A percentile compares a stretch with the other conserved stretches of the same genome.
phyloP scores from a whole-genome alignment of 495 filamentous ascomycete genomes.

The Rhizodiscina lignyota region DNA sequence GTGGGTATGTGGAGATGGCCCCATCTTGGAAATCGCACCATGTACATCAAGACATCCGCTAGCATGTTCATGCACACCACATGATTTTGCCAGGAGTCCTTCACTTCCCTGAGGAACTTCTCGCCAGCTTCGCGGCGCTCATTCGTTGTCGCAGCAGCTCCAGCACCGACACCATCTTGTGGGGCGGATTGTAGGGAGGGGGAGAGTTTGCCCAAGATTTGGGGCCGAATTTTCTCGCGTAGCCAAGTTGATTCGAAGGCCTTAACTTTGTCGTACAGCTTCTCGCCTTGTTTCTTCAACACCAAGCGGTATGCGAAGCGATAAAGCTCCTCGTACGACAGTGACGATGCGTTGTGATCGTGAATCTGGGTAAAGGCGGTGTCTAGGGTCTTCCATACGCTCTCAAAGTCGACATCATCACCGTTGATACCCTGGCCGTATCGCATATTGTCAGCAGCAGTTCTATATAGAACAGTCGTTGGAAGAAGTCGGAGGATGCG shows the following conservation, averaged over 20 bases:
- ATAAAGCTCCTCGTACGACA: constrained; percentile 94
- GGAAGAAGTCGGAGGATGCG: no score
- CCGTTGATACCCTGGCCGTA: constrained; percentile 39
- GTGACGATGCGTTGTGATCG: constrained; percentile 70
- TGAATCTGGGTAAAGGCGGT: constrained; percentile 73
- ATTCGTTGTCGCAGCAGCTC: constrained; percentile 38
- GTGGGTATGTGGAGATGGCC: no score
- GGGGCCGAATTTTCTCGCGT: constrained; percentile 43
- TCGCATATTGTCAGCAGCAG: neutral
- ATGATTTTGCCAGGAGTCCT: constrained; percentile 72
- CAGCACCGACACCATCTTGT: constrained; percentile 20
- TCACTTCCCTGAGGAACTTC: constrained; percentile 61
- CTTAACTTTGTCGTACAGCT: constrained; percentile 67
- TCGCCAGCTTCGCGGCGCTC: constrained; percentile 71
- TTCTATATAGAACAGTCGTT: constrained; percentile 1
- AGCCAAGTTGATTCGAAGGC: constrained; percentile 71
- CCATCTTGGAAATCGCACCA: constrained; percentile 50
- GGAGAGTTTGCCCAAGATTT: no score
- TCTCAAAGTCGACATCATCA: constrained; percentile 59
- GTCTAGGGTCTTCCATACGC: constrained; percentile 57
- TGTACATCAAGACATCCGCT: constrained; percentile 96
- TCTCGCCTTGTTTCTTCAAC: constrained; percentile 64
- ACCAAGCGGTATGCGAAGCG: constrained; percentile 95
- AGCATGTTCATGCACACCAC: constrained; percentile 92
- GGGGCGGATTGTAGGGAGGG: constrained; percentile 41